Evolutionary conservation across 2,329 filamentous ascomycete species (phyloP).

Genomic region (Xylaria sp.): DNA sequence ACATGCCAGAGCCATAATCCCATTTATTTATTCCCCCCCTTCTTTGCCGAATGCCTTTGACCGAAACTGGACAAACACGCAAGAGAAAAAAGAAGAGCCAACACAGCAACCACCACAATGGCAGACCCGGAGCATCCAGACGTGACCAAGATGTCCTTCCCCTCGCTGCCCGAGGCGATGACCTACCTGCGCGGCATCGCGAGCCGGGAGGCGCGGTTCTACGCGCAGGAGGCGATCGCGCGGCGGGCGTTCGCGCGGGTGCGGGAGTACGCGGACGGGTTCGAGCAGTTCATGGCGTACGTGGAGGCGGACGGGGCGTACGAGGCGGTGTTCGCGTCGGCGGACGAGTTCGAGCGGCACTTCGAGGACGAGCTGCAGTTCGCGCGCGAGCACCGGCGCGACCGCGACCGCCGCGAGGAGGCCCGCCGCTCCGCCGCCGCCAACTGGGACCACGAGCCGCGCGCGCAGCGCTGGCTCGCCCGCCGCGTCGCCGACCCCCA

Average conservation of each 20-base stretch:
- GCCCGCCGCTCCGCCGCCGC: not conserved
- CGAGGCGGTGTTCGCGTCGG: not conserved
- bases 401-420: slow-evolving; percentile 1
- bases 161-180: not conserved
- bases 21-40: not conserved
- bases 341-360: not conserved
- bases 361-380: slow-evolving; percentile 3
- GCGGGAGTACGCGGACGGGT: not conserved
- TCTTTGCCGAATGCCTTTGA: not conserved
- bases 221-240: not conserved
- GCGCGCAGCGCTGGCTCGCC: not conserved
- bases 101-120: not conserved
- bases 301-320: slow-evolving; percentile 1
- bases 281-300: slow-evolving; percentile 6
- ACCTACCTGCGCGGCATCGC: not conserved
- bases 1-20: not conserved
- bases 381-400: not conserved
- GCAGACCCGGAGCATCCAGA: not conserved
- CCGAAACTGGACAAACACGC: too few species aligned
- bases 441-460: slow-evolving; percentile 1
- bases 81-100: too few species aligned
- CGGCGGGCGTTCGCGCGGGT: not conserved
- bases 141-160: not conserved
- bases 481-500: not conserved
- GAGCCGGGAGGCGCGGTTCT: not conserved